Percentiles rank a stretch among this genome's conserved stretches.
phyloP scores from a whole-genome alignment of 1,284 basidiomycete species.

The Heterobasidion irregulare region DNA sequence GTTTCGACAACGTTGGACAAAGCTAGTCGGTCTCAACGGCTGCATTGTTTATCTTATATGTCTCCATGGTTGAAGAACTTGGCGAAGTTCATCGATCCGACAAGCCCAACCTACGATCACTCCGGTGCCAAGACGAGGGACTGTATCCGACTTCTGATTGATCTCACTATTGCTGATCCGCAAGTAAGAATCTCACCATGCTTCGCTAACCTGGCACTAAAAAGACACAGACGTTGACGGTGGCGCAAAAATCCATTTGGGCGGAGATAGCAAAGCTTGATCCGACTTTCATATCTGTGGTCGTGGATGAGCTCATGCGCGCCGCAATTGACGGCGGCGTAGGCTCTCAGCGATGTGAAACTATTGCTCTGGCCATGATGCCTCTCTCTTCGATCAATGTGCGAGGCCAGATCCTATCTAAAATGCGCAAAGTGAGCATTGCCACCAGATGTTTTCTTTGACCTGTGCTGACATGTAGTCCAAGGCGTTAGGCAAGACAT shows the following conservation, averaged over 20 bases:
- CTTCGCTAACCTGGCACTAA: background rate
- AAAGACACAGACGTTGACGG: conserved; percentile 47
- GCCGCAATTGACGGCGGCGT: conserved; percentile 76
- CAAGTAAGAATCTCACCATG: conserved; percentile 36
- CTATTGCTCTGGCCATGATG: conserved; percentile 66
- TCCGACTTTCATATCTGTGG: conserved; percentile 55
- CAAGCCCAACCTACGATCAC: conserved; percentile 53
- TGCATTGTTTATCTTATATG: conserved; percentile 73
- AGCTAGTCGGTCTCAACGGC: conserved; percentile 41
- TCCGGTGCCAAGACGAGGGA: conserved; percentile 70
- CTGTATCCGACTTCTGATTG: conserved; percentile 68
- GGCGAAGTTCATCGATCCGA: conserved; percentile 61
- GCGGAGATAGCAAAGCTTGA: conserved; percentile 64
- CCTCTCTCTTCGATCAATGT: conserved; percentile 72
- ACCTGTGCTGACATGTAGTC: conserved; percentile 1
- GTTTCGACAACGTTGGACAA: conserved; percentile 63
- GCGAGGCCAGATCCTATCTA: conserved; percentile 69
- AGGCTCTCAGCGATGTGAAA: conserved; percentile 68
- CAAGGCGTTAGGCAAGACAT: conserved; percentile 67
- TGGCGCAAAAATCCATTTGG: conserved; percentile 74
- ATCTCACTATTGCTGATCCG: conserved; percentile 62
- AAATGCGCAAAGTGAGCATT: conserved; percentile 62
- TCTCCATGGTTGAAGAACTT: conserved; percentile 84
- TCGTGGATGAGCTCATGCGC: conserved; percentile 72
- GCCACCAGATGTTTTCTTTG: background rate